Base-by-base conservation (phyloP, 148 eudicot species). In the Talinum fruticosum region DNA sequence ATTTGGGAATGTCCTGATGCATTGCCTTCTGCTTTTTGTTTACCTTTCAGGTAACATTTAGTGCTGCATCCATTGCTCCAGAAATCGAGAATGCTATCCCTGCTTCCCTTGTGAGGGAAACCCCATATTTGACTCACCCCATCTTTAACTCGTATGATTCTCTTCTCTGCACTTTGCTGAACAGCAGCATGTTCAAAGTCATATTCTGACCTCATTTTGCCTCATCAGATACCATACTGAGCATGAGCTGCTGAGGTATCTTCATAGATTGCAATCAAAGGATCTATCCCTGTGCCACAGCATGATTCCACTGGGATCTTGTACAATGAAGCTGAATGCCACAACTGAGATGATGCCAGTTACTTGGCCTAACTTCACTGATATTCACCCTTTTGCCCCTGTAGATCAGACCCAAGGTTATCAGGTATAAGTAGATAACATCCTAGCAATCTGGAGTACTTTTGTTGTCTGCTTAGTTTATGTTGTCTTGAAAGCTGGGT, bases 271-370 rank as follows among this genome's bases (percentile, higher is more conserved):
- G 75, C 97, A 95, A 79, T 79, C 99, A 57, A 95, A 88, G 83
- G 99, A 95, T 83, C 91, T 95, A 74, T 95, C 99, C 28, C 83
- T 95, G 67, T 95, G 99, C 94, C 99, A 95, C 82, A 95, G 99
- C 78, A 95, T 95, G 99, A 95, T 95, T 76, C 99, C 99, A 19
- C 79, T 95, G 82, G 99, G 99, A 81, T 95, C 99, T 83, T 95
- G 99, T 80, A 95, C 99, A 3, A 95, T 95, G 99, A 95, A 95
- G 88, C 80, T 95, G 89, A 95, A 95, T 80, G 99, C 99, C 75
- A 92, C 97, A 75, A 88, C 97, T 75, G 99, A 95, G 77, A 95
- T 95, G 97, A 95, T 95, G 93, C 97, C 99, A 41, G 97, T 95
- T 44, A 95, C 99, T 45, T 91, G 90, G 94, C 97, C 99, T 29